phyloP scores from a whole-genome alignment of 2,329 filamentous ascomycete genomes.

The Colletotrichum cordylinicola region DNA sequence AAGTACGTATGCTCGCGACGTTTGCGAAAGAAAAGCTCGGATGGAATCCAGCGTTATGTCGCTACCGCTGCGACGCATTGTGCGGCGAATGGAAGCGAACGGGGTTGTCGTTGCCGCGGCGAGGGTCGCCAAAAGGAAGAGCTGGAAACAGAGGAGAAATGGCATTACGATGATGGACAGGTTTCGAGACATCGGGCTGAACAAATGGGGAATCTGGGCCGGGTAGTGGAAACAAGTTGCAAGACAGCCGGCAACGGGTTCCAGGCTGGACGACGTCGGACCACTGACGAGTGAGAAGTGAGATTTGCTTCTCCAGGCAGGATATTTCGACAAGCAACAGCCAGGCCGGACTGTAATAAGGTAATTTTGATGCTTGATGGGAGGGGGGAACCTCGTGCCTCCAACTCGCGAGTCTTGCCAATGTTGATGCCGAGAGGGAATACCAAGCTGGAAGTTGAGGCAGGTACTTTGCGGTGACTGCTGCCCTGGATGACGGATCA shows the following conservation, averaged over 20 bases:
- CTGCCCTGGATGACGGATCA: neutral
- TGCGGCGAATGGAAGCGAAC: neutral
- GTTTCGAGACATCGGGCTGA: constrained; percentile 9
- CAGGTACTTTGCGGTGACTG: neutral
- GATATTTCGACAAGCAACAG: neutral
- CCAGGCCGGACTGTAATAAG: neutral
- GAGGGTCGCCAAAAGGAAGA: neutral
- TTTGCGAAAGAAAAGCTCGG: neutral
- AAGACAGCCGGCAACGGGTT: neutral
- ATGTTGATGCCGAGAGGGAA: neutral
- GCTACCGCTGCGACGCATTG: neutral
- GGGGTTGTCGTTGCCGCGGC: neutral
- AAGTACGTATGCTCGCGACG: neutral
- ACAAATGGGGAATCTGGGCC: constrained; percentile 8
- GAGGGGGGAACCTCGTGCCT: neutral
- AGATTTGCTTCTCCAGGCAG: neutral
- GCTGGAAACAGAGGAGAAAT: neutral
- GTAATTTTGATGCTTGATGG: neutral
- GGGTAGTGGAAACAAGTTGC: neutral
- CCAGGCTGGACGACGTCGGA: neutral
- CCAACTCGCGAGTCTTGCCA: neutral
- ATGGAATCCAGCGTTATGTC: neutral
- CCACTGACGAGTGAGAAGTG: neutral
- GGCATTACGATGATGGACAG: neutral
- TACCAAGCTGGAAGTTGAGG: neutral